Conservation (phyloP, 1,284 basidiomycete genomes). For the Ganoderma boninense region DNA sequence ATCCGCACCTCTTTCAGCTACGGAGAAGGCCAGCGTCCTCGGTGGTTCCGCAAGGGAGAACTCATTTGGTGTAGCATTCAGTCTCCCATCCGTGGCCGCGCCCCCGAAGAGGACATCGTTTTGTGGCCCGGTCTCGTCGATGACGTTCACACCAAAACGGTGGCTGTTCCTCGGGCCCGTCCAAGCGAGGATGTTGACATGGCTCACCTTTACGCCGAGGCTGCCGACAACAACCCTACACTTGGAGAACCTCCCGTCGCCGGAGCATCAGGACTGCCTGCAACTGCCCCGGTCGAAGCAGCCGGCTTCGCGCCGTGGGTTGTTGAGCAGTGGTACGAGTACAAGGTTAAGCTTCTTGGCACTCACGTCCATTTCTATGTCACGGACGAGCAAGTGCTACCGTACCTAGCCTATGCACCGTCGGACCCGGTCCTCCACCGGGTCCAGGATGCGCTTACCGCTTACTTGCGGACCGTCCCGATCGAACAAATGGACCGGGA, state of each 20-base stretch:
- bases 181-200: constrained; percentile 19
- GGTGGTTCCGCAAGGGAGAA: constrained; percentile 74
- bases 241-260: constrained; percentile 6
- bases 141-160: constrained; percentile 57
- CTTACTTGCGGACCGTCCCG: constrained; percentile 41
- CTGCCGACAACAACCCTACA: constrained; percentile 18
- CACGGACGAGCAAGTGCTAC: constrained; percentile 65
- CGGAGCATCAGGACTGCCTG: constrained; percentile 11
- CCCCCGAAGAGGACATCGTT: constrained; percentile 52
- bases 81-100: constrained; percentile 54
- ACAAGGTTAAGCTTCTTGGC: constrained; percentile 71
- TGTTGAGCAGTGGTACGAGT: constrained; percentile 61
- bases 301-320: constrained; percentile 55
- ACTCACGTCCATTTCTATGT: constrained; percentile 55
- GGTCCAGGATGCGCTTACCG: constrained; percentile 47
- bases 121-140: constrained; percentile 81
- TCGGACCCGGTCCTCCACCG: constrained; percentile 56
- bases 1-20: constrained; percentile 58
- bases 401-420: constrained; percentile 73
- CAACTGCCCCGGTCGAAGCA: constrained; percentile 22
- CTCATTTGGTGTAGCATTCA: constrained; percentile 76
- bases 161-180: constrained; percentile 33
- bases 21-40: constrained; percentile 50
- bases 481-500: constrained; percentile 53
- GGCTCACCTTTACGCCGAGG: constrained; percentile 22